Conservation (phyloP, 176 grass and related monocot species). For the Avena insularis region DNA sequence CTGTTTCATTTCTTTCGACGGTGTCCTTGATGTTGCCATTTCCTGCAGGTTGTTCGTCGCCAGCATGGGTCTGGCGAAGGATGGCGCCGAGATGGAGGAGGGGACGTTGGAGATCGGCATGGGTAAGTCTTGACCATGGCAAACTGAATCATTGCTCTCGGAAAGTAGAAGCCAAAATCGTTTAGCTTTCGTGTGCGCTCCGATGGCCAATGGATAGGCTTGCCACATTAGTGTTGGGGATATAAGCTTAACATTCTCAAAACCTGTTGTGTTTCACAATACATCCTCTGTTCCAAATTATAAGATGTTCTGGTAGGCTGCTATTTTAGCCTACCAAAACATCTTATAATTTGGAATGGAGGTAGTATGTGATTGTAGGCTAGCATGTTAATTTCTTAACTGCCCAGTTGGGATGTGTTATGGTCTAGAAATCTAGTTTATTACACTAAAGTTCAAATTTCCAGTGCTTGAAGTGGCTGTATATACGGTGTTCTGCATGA, state of each 20-base stretch:
- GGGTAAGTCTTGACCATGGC: conserved; percentile 47
- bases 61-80: conserved; percentile 65
- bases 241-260: not conserved
- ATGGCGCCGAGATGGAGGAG: conserved; percentile 68
- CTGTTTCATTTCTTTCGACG: not conserved
- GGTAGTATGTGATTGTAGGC: not conserved
- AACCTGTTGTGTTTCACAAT: not conserved
- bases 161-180: not conserved
- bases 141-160: conserved; percentile 15
- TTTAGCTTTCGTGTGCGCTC: not conserved
- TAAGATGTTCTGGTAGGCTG: too few species aligned
- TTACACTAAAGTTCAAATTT: not conserved
- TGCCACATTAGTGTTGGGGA: not conserved
- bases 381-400: not conserved
- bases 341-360: too few species aligned
- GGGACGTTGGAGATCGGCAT: conserved; percentile 87
- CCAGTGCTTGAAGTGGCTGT: not conserved
- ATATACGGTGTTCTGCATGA: not conserved
- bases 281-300: too few species aligned
- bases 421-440: not conserved
- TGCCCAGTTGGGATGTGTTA: not conserved
- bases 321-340: too few species aligned
- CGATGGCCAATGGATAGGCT: not conserved
- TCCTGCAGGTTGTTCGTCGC: conserved; percentile 43
- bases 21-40: conserved; percentile 27